Base-by-base conservation (phyloP, 2,329 filamentous ascomycete species). In the Aspergillus ibericus region DNA sequence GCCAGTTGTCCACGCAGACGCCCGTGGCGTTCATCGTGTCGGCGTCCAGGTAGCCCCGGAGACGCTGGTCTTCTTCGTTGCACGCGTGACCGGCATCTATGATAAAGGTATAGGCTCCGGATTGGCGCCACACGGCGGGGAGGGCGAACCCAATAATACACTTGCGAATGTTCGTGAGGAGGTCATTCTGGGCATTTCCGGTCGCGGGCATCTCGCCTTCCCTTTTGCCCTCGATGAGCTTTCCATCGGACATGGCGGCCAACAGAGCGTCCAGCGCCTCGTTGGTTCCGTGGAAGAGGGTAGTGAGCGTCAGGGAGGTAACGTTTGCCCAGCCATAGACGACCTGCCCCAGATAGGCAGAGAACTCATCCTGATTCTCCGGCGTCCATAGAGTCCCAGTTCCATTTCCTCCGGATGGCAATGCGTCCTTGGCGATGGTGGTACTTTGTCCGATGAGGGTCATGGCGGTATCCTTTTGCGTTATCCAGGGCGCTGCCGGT, bases 1-100 rank as follows among this genome's bases (percentile, higher is more conserved):
- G 38, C 1, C 38, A 18, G 20, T 42, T 20, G 18, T 59, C 44
- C 6, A 54, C 36, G 20, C 59, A 61, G 5, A 48, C 59, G 8
- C 6, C 29, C 15, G 35, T 53, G 25, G 46, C n/a, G 16, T 55
- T 32, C 38, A 50, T 58, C 1, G 51, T 58, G 15, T 55, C 35
- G 7, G 54, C n/a, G 34, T 60, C 49, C 9, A 53, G 29, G 48
- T 61, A 20, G 18, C 61, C 50, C 27, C 27, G n/a, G 15, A 48
- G 25, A 5, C 34, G 5, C 42, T n/a, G 25, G 42, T 35, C 42
- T 10, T 35, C 42, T 10, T 48, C 53, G 47, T 59, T 55, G 34
- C 62, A 60, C 27, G 29, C 20, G 18, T 58, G 38, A 22, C 64
- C 55, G 34, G 61, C 36, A 38, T 59, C 35, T 40, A 63, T 58